A percentile compares a stretch with the other conserved stretches of the same genome.
Conservation (phyloP, 202 grass and related monocot genomes). For the Saccharum hybrid region DNA sequence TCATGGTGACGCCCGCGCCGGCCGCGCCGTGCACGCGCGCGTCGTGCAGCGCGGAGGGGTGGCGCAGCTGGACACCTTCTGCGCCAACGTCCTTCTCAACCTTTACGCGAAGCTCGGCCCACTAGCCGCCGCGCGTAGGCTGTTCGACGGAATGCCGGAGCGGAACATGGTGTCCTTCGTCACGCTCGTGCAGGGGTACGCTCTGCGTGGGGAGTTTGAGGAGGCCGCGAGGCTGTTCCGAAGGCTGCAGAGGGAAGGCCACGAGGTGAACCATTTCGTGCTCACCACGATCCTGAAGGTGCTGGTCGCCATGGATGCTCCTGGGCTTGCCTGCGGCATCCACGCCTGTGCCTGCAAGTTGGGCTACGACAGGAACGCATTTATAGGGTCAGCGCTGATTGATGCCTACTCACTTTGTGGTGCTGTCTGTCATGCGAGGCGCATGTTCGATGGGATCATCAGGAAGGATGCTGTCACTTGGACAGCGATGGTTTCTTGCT, state of each 20-base stretch:
- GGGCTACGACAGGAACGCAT: slow-evolving; percentile 55
- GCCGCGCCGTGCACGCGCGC: slow-evolving; percentile 50
- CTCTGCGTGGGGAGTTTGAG: slow-evolving; percentile 26
- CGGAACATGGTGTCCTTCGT: slow-evolving; percentile 77
- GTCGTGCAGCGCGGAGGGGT: slow-evolving; percentile 50
- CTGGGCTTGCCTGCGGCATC: slow-evolving; percentile 39
- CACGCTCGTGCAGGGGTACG: slow-evolving; percentile 55
- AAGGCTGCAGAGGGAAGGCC: slow-evolving; percentile 54
- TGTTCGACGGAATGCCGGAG: slow-evolving; percentile 62
- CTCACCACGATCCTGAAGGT: slow-evolving; percentile 65
- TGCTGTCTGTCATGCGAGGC: slow-evolving; percentile 42
- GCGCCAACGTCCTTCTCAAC: slow-evolving; percentile 64
- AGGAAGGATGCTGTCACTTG: slow-evolving; percentile 60
- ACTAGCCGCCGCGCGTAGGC: slow-evolving; percentile 27
- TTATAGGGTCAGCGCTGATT: slow-evolving; percentile 51
- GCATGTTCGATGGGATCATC: slow-evolving; percentile 50
- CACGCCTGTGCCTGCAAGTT: slow-evolving; percentile 54
- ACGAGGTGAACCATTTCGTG: slow-evolving; percentile 70
- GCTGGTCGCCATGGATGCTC: slow-evolving; percentile 44
- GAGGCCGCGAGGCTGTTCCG: slow-evolving; percentile 39
- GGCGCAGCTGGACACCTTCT: slow-evolving; percentile 60
- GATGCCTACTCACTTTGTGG: slow-evolving; percentile 59
- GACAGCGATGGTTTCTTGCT: slow-evolving; percentile 69
- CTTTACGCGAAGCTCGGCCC: slow-evolving; percentile 57
- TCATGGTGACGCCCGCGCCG: slow-evolving; percentile 34